Conservation (phyloP, 352 stramenopile genomes). For the Globisporangium splendens region DNA sequence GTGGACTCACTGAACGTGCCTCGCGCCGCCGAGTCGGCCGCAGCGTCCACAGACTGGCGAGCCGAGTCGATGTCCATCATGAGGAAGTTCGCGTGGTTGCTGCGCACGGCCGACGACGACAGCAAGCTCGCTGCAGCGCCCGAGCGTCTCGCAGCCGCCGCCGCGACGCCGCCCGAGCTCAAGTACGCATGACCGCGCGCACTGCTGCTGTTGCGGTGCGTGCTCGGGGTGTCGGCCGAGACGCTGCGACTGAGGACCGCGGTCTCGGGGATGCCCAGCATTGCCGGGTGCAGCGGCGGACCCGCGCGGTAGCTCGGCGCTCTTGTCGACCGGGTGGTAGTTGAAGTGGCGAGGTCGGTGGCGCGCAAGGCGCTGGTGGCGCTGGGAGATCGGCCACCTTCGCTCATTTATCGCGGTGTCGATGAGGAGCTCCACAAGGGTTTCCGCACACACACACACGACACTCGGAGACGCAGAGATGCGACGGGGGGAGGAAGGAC, state of each 20-base stretch:
- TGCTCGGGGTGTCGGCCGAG: slow-evolving; percentile 24
- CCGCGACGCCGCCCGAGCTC: slow-evolving; percentile 12
- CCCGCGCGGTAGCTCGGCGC: background rate
- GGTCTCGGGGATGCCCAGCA: slow-evolving; percentile 25
- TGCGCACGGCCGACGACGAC: background rate
- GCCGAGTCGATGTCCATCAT: slow-evolving; percentile 55
- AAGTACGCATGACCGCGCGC: slow-evolving; percentile 24
- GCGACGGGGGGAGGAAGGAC: too few species aligned
- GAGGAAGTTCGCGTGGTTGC: slow-evolving; percentile 31
- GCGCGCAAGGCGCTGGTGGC: slow-evolving; percentile 1
- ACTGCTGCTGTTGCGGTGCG: slow-evolving; percentile 30
- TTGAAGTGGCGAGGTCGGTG: background rate
- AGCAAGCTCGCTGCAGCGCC: slow-evolving; percentile 3
- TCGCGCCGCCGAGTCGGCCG: slow-evolving; percentile 29
- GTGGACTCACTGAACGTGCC: slow-evolving; percentile 47
- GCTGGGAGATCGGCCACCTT: slow-evolving; percentile 8
- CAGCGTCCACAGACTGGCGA: slow-evolving; percentile 33
- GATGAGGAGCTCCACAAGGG: too few species aligned
- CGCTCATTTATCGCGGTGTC: slow-evolving; percentile 9
- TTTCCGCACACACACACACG: too few species aligned
- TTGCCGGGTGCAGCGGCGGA: slow-evolving; percentile 1
- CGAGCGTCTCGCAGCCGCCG: slow-evolving; percentile 19
- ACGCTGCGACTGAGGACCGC: slow-evolving; percentile 29
- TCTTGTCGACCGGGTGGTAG: slow-evolving; percentile 4
- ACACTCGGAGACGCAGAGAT: too few species aligned